phyloP scores from a whole-genome alignment of 495 filamentous ascomycete genomes.

The Penicillium psychrofluorescens region DNA sequence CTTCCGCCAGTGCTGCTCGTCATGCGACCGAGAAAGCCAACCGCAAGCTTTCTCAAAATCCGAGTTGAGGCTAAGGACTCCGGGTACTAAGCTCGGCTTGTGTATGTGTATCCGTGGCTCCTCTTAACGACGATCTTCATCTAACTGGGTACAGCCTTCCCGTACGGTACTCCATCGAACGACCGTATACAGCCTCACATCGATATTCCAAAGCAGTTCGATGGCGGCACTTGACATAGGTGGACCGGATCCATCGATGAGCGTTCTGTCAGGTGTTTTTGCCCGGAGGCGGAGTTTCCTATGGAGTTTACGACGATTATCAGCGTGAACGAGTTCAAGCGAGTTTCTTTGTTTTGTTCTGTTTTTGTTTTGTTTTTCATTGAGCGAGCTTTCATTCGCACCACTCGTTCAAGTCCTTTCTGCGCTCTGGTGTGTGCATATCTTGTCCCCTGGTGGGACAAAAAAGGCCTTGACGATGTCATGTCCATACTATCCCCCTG shows the following conservation, averaged over 20 bases:
- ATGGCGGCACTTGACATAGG: slow-evolving; percentile 1
- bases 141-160: no score
- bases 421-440: no score
- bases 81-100: slow-evolving; percentile 6
- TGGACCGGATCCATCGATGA: not conserved
- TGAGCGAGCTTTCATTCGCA: no score
- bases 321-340: slow-evolving; percentile 5
- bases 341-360: slow-evolving; percentile 1
- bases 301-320: slow-evolving; percentile 7
- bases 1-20: slow-evolving; percentile 6
- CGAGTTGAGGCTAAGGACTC: slow-evolving; percentile 7
- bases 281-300: slow-evolving; percentile 9
- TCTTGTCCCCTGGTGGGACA: no score
- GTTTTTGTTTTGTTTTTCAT: not conserved
- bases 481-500: no score
- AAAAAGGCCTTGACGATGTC: no score
- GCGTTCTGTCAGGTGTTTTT: not conserved
- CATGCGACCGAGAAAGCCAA: not conserved
- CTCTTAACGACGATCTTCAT: no score
- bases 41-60: not conserved
- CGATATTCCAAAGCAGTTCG: slow-evolving; percentile 5
- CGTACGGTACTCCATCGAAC: not conserved
- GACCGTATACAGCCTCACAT: slow-evolving; percentile 1
- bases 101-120: slow-evolving; percentile 3
- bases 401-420: no score